phyloP scores from a whole-genome alignment of 768 basidiomycete species.

The Phylloporus rhodoxanthus region DNA sequence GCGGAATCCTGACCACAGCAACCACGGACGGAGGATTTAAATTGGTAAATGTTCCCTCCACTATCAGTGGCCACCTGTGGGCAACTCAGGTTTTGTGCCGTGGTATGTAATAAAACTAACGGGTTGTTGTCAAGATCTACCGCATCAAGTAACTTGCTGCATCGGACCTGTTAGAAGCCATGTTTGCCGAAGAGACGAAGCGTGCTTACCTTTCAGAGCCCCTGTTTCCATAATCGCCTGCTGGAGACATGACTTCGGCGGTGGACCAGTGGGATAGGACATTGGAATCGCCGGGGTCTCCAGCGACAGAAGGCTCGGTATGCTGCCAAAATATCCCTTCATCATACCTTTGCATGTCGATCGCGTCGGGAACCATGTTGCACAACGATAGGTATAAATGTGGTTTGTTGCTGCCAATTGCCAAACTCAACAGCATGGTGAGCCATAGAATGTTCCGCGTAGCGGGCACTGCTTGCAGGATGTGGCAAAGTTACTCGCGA shows the following conservation, averaged over 20 bases:
- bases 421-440: background rate
- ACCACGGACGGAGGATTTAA: background rate
- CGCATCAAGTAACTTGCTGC: background rate
- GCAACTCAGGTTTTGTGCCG: background rate
- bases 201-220: background rate
- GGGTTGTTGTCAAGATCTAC: background rate
- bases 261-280: background rate
- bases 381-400: background rate
- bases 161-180: background rate
- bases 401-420: background rate
- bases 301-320: background rate
- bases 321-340: background rate
- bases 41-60: background rate
- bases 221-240: background rate
- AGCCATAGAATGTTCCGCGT: background rate
- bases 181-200: background rate
- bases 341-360: background rate
- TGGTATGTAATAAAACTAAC: background rate
- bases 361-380: background rate
- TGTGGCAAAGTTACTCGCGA: background rate
- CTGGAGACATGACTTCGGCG: background rate
- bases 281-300: background rate
- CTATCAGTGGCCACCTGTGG: constrained; percentile 1
- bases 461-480: background rate
- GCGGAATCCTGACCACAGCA: background rate